Conservation (phyloP, 805 yeast genomes). For the Saccharomycopsis babjevae region DNA sequence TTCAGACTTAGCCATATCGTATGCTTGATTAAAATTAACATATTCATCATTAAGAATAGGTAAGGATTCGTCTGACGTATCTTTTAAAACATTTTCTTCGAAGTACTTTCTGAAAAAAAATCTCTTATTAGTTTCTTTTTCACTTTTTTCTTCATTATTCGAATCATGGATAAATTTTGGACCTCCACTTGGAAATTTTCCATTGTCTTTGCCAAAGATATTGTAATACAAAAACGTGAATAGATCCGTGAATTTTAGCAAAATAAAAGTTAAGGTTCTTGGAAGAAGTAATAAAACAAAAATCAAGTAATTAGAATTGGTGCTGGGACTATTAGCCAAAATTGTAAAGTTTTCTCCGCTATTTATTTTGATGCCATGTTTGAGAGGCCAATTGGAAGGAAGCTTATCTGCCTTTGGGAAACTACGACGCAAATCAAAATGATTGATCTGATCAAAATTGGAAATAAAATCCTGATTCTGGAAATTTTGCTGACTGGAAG, state of each 20-base stretch:
- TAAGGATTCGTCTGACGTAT: conserved; percentile 16
- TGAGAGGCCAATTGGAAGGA: conserved; percentile 29
- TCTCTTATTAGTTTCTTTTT: conserved; percentile 9
- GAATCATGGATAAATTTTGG: not conserved
- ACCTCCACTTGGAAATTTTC: not conserved
- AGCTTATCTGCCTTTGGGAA: conserved; percentile 30
- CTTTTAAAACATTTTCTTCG: conserved; percentile 20
- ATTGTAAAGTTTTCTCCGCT: not conserved
- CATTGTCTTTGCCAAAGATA: not conserved
- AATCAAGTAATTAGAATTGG: conserved; percentile 22
- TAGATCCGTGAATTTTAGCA: conserved; percentile 30
- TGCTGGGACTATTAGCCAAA: not conserved
- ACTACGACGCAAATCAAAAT: conserved; percentile 25
- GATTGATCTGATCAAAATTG: not conserved
- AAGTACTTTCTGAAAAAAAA: conserved; percentile 15
- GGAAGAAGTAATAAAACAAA: conserved; percentile 49
- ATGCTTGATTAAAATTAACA: conserved; percentile 32
- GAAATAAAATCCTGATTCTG: not conserved
- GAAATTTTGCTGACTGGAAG: not conserved
- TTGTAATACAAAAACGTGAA: conserved; percentile 25
- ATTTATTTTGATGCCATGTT: conserved; percentile 15
- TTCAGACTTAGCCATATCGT: conserved; percentile 29
- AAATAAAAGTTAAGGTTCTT: conserved; percentile 33
- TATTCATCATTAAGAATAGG: conserved; percentile 23
- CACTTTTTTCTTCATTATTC: not conserved